phyloP scores from a whole-genome alignment of 2,329 filamentous ascomycete species.

The Clarireedia homoeocarpa region DNA sequence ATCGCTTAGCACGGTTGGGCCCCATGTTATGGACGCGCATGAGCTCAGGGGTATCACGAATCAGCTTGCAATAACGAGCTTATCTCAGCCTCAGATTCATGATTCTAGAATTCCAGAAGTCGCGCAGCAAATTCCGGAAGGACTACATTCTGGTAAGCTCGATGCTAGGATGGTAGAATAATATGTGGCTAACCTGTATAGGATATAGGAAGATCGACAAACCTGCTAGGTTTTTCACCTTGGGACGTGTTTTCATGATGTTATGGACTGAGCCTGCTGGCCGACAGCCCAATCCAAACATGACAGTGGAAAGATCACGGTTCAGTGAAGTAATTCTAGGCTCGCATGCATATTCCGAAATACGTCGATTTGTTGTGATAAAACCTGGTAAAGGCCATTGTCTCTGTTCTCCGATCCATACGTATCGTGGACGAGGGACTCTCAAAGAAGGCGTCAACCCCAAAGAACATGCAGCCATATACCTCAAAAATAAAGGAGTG shows the following conservation, averaged over 20 bases:
- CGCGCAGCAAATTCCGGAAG: no score
- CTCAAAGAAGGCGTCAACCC: conserved; percentile 14
- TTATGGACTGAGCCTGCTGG: conserved; percentile 21
- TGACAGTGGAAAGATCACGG: not conserved
- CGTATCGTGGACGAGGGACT: conserved; percentile 18
- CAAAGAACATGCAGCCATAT: conserved; percentile 4
- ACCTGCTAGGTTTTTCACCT: no score
- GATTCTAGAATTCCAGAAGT: no score
- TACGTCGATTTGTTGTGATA: conserved; percentile 22
- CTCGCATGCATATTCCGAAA: conserved; percentile 16
- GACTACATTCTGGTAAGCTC: no score
- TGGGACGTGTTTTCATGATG: conserved; percentile 22
- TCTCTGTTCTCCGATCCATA: conserved; percentile 22
- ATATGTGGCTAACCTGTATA: not conserved
- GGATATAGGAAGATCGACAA: not conserved
- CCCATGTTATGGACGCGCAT: no score
- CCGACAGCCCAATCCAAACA: not conserved
- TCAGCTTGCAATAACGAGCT: no score
- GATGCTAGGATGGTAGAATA: no score
- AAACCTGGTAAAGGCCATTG: conserved; percentile 14
- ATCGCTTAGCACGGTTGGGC: no score
- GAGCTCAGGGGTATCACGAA: no score
- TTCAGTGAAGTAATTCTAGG: conserved; percentile 11
- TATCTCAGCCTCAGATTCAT: no score
- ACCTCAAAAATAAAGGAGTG: conserved; percentile 1